Evolutionary conservation across 192 early-diverging fungal genomes (phyloP).

Genomic region (Coemansia umbellata): DNA sequence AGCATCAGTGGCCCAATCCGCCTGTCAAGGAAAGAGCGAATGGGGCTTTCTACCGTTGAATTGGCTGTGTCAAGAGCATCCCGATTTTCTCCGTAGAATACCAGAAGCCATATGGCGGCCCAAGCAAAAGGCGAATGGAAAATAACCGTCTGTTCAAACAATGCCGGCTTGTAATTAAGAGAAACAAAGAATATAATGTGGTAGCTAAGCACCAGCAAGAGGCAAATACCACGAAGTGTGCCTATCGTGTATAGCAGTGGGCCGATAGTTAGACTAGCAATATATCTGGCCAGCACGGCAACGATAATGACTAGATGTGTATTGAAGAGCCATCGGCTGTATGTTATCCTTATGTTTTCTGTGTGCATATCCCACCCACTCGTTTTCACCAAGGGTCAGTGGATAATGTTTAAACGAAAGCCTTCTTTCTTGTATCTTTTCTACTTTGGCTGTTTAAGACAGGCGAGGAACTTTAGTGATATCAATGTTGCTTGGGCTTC

Average conservation of each 20-base stretch:
- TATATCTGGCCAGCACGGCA: slow-evolving; percentile 16
- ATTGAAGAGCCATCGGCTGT: slow-evolving; percentile 40
- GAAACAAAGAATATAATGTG: slow-evolving; percentile 38
- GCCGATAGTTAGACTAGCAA: slow-evolving; percentile 27
- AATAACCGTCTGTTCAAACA: slow-evolving; percentile 35
- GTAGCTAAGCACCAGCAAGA: slow-evolving; percentile 32
- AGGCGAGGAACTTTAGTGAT: too few relatives aligned
- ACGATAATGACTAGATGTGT: slow-evolving; percentile 29
- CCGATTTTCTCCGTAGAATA: slow-evolving; percentile 29
- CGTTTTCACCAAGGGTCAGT: too few relatives aligned
- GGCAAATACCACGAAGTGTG: slow-evolving; percentile 28
- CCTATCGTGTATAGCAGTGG: slow-evolving; percentile 37
- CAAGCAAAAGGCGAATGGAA: slow-evolving; percentile 50
- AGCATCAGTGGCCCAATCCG: slow-evolving; percentile 28
- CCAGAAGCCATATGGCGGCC: slow-evolving; percentile 40
- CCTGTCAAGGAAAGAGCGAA: slow-evolving; percentile 21
- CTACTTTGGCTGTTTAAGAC: too few relatives aligned
- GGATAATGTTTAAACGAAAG: too few relatives aligned
- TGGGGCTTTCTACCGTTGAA: slow-evolving; percentile 6
- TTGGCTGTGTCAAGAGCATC: background rate
- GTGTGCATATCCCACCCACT: too few relatives aligned
- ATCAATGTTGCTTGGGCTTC: too few relatives aligned
- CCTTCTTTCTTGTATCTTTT: too few relatives aligned
- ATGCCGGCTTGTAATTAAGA: slow-evolving; percentile 26
- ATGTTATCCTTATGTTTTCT: slow-evolving; percentile 30